Evolutionary conservation across 148 eudicot genomes (phyloP), one percentile per base, ranked within the genome.

Genomic region (Camellia lanceoleosa): DNA sequence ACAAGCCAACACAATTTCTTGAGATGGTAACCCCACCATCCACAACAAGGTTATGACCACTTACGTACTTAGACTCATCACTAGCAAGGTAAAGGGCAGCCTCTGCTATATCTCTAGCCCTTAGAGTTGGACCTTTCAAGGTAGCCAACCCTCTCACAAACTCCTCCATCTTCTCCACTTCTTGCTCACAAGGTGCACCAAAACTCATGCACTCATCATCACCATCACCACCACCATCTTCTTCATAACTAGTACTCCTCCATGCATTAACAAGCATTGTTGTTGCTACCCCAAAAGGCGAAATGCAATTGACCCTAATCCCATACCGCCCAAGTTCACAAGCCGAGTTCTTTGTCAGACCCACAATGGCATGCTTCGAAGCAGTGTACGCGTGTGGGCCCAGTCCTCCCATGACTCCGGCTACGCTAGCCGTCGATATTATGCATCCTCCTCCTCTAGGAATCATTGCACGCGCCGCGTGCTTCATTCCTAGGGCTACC

Each of bases 11-110:
- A 75, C 83, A 82, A 78, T 87, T 87, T 71, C 68, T 84, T 23
- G 89, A 87, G 18, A 85, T 80, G 10, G 89, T 87, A 60, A 87
- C 75, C 51, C 88, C 88, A 58, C 90, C 90, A 62, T 88, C 90
- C n/a, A 88, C 88, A 18, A 88, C 88, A 5, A 88, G 85, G 73
- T 88, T 85, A 74, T 85, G 88, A 43, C 90, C 90, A 76, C 88
- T 88, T 2, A 88, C 81, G 56, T 85, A 88, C 23, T 51, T 79
- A 1, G 90, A 85, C 41, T 88, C 90, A 16, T 86, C 90, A 56
- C 85, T 81, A 55, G 88, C 88, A 44, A 88, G 86, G 69, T 68
- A 88, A 15, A 88, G 80, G 51, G 88, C 88, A 6, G 90, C 90
- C 80, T 88, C 88, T 5, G 90, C 88, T 30, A 88, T 77, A 61